Conservation (phyloP, 23 red algal genomes). For the Gracilariopsis chorda region DNA sequence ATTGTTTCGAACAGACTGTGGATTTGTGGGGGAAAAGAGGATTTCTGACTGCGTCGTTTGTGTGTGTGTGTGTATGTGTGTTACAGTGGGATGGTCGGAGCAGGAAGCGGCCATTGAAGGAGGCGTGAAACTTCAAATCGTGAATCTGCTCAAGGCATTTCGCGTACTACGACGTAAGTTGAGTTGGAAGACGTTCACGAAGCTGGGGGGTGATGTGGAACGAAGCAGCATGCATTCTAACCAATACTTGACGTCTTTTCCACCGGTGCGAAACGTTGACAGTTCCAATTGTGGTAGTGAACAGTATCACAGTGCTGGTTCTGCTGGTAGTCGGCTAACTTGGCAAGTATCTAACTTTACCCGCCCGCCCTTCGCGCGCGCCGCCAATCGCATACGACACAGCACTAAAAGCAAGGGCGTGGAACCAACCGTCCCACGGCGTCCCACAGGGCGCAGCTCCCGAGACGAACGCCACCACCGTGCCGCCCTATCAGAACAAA, state of each 20-base stretch:
- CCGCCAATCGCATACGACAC: too few species aligned
- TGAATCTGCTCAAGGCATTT: conserved; percentile 57
- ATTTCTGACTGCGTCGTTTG: too few species aligned
- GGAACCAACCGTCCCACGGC: too few species aligned
- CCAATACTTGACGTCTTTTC: background rate
- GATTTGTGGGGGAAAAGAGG: too few species aligned
- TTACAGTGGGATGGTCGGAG: conserved; percentile 56
- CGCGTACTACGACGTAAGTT: conserved; percentile 59
- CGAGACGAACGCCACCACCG: too few species aligned
- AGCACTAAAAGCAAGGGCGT: too few species aligned
- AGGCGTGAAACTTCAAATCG: conserved; percentile 61
- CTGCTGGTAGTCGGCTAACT: conserved; percentile 54
- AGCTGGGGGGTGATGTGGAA: background rate
- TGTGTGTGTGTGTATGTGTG: too few species aligned
- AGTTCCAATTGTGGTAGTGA: conserved; percentile 65
- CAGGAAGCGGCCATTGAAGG: conserved; percentile 51
- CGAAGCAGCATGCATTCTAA: background rate
- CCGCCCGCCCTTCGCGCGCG: too few species aligned
- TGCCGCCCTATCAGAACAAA: too few species aligned
- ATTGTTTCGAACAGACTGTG: background rate
- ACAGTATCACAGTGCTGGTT: conserved; percentile 43
- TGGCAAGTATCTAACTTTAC: background rate
- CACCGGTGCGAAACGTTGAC: background rate
- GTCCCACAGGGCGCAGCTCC: too few species aligned
- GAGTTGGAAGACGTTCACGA: background rate